Percentiles rank a stretch among this genome's conserved stretches.
These are phyloP conservation scores for Pholiota microspora DNA, from an alignment of 768 basidiomycete genomes.

Conservation along the genomic window DNA sequence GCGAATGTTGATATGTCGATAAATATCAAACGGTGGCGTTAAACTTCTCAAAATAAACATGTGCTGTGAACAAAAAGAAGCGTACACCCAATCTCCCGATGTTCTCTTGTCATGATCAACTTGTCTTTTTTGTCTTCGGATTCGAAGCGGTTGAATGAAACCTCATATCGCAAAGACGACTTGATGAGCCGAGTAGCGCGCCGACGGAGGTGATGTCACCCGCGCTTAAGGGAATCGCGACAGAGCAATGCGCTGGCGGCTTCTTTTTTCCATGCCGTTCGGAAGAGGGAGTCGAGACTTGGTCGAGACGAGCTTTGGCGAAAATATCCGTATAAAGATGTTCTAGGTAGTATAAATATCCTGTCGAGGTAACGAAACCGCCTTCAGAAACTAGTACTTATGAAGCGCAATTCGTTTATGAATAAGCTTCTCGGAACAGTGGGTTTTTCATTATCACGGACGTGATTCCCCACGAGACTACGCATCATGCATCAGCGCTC, in stretches of 20 bases:
- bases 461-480: background rate
- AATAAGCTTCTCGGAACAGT: background rate
- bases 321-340: background rate
- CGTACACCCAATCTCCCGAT: constrained; percentile 1
- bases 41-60: constrained; percentile 3
- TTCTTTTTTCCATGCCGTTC: background rate
- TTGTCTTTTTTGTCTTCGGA: constrained; percentile 3
- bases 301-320: background rate
- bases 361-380: no score
- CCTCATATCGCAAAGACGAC: background rate
- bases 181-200: constrained; percentile 3
- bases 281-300: background rate
- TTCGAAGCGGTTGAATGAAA: background rate
- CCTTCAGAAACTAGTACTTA: background rate
- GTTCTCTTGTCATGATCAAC: constrained; percentile 5
- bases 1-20: constrained; percentile 1
- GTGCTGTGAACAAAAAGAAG: constrained; percentile 3
- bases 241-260: background rate
- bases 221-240: background rate
- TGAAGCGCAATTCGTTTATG: background rate
- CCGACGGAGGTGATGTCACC: background rate
- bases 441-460: background rate
- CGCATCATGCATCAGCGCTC: background rate
- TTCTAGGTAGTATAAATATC: no score
- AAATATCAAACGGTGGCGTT: constrained; percentile 2